Conservation (phyloP, 176 grass and related monocot genomes). For the Aegilops longissima region DNA sequence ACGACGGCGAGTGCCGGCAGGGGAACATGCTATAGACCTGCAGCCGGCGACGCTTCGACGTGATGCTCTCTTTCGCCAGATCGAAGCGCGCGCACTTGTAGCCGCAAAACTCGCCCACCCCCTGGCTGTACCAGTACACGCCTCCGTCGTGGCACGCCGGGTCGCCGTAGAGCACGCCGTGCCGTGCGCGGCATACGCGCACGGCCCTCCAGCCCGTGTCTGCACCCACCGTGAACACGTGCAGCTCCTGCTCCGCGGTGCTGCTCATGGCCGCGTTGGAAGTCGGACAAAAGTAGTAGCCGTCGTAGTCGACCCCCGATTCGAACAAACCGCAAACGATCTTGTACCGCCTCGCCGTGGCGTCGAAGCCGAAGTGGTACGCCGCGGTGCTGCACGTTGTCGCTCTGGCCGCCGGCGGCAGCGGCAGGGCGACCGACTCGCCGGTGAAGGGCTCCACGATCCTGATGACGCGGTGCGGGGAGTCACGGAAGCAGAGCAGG, state of each 20-base stretch:
- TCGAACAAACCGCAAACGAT: background rate
- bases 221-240: background rate
- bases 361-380: conserved; percentile 25
- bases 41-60: too few relatives aligned
- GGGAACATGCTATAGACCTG: too few relatives aligned
- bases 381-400: background rate
- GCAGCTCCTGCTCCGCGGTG: background rate
- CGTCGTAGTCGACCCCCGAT: background rate
- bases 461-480: background rate
- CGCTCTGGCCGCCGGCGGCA: too few relatives aligned
- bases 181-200: background rate
- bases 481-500: conserved; percentile 11
- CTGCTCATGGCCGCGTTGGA: too few relatives aligned
- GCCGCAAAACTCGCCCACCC: too few relatives aligned
- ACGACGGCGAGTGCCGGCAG: too few relatives aligned
- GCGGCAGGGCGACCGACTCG: background rate
- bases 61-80: background rate
- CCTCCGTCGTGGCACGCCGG: background rate
- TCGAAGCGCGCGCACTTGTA: background rate
- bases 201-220: conserved; percentile 16
- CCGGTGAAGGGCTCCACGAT: background rate
- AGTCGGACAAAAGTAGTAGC: too few relatives aligned
- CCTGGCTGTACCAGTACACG: conserved; percentile 2
- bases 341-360: background rate
- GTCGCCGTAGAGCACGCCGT: background rate